Base-by-base conservation (phyloP, 2,329 filamentous ascomycete species). In the Ascosphaera apis region DNA sequence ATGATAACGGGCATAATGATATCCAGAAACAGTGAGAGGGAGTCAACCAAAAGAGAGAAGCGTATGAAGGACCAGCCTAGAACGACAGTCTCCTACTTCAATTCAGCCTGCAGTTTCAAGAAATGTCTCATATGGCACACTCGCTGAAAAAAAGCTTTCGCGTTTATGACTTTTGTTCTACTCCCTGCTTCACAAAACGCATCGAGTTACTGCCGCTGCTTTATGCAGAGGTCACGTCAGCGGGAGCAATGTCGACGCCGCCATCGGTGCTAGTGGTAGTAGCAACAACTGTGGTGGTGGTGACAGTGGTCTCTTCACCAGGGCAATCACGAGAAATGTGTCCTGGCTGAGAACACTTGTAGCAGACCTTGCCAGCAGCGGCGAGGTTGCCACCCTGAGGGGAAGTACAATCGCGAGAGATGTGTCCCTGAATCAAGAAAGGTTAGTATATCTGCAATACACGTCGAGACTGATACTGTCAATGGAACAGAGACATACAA, bases 321-420 rank as follows among this genome's bases (percentile, higher is more conserved):
- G 83, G 78, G 66, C 88, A 93, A 48, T 95, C 86, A 43, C 86
- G 78, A 40, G 82, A 91, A 58, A 95, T 95, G 61, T 95, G 86
- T 36, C 88, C 88, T 39, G 83, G 73, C 63, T 93, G 80, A 45
- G 86, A 82, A 55, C 88, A 98, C 58, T 84, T 78, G 66, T 98
- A 98, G 72, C 88, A 98, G 44, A 84, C 92, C 73, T 95, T 98
- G 53, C 86, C 86, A 43, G 81, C 82, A 44, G 82, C 91, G 69
- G 88, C 93, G 46, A 95, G 67, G 33, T 86, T 83, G 16, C 88
- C 88, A 39, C 88, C 88, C 57, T 95, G 95, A 44, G 88, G 86
- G 42, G 86, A 82, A 33, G 84, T 92, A 67, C 88, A 98, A 60
- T 98, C 88, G 49, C 75, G 69, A 39, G 80, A 91, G 57, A 92